Conservation (phyloP, 768 basidiomycete genomes). For the Hericium coralloides region DNA sequence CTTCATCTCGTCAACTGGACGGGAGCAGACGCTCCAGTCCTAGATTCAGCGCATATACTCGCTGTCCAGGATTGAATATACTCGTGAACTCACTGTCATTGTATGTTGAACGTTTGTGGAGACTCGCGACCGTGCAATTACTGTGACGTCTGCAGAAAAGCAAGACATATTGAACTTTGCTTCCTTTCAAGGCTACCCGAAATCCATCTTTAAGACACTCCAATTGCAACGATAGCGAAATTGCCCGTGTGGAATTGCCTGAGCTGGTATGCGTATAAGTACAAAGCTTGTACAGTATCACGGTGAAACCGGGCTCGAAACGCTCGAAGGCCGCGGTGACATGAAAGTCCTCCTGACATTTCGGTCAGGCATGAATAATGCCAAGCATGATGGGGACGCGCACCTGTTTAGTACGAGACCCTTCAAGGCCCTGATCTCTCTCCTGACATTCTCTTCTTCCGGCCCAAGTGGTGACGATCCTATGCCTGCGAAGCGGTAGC, state of each 20-base stretch:
- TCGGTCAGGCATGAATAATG: constrained; percentile 4
- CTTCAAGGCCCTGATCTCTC: constrained; percentile 71
- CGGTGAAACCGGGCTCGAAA: background rate
- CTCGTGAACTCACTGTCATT: too few relatives aligned
- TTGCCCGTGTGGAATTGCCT: too few relatives aligned
- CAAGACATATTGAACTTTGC: too few relatives aligned
- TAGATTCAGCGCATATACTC: too few relatives aligned
- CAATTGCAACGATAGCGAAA: too few relatives aligned
- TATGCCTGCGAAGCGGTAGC: constrained; percentile 14
- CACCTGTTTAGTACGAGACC: constrained; percentile 71
- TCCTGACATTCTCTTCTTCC: constrained; percentile 60
- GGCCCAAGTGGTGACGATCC: constrained; percentile 14
- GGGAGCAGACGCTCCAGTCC: background rate
- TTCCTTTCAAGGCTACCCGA: too few relatives aligned
- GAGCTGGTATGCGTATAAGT: background rate
- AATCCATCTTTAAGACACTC: too few relatives aligned
- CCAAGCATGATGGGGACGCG: too few relatives aligned
- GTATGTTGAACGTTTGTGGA: too few relatives aligned
- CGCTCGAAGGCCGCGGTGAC: constrained; percentile 4
- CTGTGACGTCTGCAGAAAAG: too few relatives aligned
- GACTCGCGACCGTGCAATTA: too few relatives aligned
- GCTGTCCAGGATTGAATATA: too few relatives aligned
- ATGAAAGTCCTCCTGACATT: constrained; percentile 10
- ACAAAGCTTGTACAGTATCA: background rate
- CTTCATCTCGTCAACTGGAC: constrained; percentile 32